phyloP scores from a whole-genome alignment of 176 grass and related monocot species.

The Sorghum bicolor region Sorghum_bicolor_NCBIv3 NC_012871.2:60709001-60709500 shows the following conservation, averaged over 20 bases:
- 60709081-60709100: not conserved
- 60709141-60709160: not conserved
- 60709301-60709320: not conserved
- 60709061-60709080: not conserved
- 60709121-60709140: not conserved
- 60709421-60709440: not conserved
- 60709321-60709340: conserved; percentile 28
- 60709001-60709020: not conserved
- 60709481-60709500: not conserved
- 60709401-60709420: not conserved
- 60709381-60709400: conserved; percentile 37
- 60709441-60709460: not conserved
- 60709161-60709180: not conserved
- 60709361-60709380: conserved; percentile 35
- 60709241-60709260: conserved; percentile 26
- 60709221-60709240: conserved; percentile 5
- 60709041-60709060: too few species aligned
- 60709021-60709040: not conserved
- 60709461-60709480: not conserved
- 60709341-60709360: conserved; percentile 37
- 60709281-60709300: not conserved
- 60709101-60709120: not conserved
- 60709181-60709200: not conserved
- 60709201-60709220: conserved; percentile 11
- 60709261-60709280: conserved; percentile 42